Percentiles rank a stretch among this genome's conserved stretches.
Conservation (phyloP, 768 basidiomycete species). For the Rhodotorula kratochvilovae region DNA sequence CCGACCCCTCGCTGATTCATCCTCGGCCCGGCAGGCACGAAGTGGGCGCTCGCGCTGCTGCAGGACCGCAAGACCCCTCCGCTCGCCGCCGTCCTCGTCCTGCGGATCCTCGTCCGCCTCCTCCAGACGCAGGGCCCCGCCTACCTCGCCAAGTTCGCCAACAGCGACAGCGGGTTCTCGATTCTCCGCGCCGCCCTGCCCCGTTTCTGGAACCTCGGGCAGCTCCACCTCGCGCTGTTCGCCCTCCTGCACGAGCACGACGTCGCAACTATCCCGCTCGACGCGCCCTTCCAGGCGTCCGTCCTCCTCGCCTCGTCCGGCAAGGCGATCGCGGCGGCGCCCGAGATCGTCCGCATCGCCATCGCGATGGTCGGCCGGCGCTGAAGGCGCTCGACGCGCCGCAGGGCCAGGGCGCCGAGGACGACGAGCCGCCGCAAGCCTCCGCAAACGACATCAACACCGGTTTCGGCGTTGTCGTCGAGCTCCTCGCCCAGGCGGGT, state of each 20-base stretch:
- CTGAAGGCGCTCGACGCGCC: not conserved
- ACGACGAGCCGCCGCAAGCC: not conserved
- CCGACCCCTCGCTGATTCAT: not conserved
- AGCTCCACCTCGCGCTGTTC: conserved; percentile 15
- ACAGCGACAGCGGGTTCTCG: conserved; percentile 5
- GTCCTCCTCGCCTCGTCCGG: not conserved
- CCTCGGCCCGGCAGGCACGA: not conserved
- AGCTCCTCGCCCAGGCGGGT: not conserved
- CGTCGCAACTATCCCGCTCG: conserved; percentile 2
- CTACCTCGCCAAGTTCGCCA: conserved; percentile 6
- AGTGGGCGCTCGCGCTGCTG: conserved; percentile 15
- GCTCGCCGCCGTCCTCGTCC: conserved; percentile 7
- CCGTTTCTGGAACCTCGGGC: conserved; percentile 10
- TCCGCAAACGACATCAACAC: not conserved
- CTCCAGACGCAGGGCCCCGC: conserved; percentile 16
- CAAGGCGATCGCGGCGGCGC: not conserved
- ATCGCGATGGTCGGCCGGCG: conserved; percentile 1
- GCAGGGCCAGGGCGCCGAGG: not conserved
- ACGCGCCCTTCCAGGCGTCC: not conserved
- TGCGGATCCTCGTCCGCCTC: conserved; percentile 18
- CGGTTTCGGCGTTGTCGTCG: not conserved
- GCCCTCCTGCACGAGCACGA: conserved; percentile 11
- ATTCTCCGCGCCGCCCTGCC: conserved; percentile 11
- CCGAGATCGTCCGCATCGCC: not conserved
- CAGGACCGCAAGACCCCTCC: conserved; percentile 4